These are phyloP conservation scores for Tolypocladium endophyticum DNA, from an alignment of 2,329 filamentous ascomycete species.

Conservation along the genomic window DNA sequence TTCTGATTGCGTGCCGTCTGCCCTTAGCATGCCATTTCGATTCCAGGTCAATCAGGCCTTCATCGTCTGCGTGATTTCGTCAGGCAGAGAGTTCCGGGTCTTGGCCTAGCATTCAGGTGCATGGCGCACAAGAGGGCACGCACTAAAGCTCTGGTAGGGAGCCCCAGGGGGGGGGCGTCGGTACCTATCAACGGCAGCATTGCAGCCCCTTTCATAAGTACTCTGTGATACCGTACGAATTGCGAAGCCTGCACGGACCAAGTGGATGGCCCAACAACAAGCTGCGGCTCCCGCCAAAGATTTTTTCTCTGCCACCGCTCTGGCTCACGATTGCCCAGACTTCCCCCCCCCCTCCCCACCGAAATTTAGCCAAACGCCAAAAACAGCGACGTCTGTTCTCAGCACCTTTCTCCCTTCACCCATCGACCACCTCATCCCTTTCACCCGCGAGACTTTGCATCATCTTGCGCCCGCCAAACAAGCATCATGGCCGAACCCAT, in stretches of 20 bases:
- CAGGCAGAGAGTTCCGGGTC: background rate
- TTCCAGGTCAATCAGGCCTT: background rate
- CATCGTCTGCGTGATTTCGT: too few relatives aligned
- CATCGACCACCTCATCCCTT: slow-evolving; percentile 15
- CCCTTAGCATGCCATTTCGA: background rate
- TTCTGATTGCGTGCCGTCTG: background rate
- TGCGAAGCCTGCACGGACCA: slow-evolving; percentile 5
- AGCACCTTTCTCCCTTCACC: slow-evolving; percentile 21
- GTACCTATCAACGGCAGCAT: background rate
- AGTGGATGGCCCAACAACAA: slow-evolving; percentile 13
- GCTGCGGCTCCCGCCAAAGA: slow-evolving; percentile 19
- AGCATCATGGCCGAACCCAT: slow-evolving; percentile 52
- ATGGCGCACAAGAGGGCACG: background rate
- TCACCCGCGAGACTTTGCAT: slow-evolving; percentile 12
- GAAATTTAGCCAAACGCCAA: slow-evolving; percentile 27
- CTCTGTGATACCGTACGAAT: slow-evolving; percentile 4
- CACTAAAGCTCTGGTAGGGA: background rate
- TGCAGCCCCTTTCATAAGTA: background rate
- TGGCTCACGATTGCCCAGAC: background rate
- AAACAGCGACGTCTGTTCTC: slow-evolving; percentile 16
- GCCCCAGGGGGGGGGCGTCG: background rate
- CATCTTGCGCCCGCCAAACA: slow-evolving; percentile 14
- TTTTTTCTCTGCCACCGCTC: slow-evolving; percentile 8
- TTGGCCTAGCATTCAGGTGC: background rate
- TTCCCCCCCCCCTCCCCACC: slow-evolving; percentile 19